Evolutionary conservation across 2,329 filamentous ascomycete species (phyloP).

Genomic region (Alternaria dauci): DNA sequence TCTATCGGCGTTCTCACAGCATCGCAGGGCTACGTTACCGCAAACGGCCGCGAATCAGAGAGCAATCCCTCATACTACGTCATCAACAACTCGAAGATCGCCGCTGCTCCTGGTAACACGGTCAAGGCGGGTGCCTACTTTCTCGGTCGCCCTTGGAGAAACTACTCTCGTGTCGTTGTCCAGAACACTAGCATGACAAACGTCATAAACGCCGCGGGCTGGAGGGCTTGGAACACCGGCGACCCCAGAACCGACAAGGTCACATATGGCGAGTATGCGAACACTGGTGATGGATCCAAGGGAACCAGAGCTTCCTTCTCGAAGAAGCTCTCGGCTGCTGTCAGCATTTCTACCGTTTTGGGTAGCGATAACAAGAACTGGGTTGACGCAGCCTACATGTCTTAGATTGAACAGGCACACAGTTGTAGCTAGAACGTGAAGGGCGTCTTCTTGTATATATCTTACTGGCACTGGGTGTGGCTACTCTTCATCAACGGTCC

Average conservation of each 20-base stretch:
- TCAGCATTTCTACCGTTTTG: conserved; percentile 57
- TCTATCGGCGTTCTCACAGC: conserved; percentile 58
- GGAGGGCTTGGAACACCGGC: conserved; percentile 63
- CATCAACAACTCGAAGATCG: conserved; percentile 62
- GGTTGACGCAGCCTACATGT: conserved; percentile 45
- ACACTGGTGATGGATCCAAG: conserved; percentile 64
- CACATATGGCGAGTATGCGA: conserved; percentile 66
- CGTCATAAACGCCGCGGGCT: conserved; percentile 68
- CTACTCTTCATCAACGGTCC: neutral
- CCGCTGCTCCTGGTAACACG: conserved; percentile 51
- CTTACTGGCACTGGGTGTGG: neutral
- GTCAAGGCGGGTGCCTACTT: conserved; percentile 55
- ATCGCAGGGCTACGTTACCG: conserved; percentile 53
- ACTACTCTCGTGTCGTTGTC: conserved; percentile 62
- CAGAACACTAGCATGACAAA: conserved; percentile 61
- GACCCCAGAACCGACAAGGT: conserved; percentile 62
- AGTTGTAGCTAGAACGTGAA: neutral
- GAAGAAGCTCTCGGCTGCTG: conserved; percentile 50
- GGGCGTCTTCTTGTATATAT: conserved; percentile 5
- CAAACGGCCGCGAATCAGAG: conserved; percentile 43
- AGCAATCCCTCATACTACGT: conserved; percentile 60
- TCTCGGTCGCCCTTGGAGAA: conserved; percentile 63
- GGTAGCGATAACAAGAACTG: conserved; percentile 48
- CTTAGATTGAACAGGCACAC: conserved; percentile 11
- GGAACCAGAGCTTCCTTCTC: conserved; percentile 63